Conservation (phyloP, 306 rosid species). For the Dryas drummondii region DNA sequence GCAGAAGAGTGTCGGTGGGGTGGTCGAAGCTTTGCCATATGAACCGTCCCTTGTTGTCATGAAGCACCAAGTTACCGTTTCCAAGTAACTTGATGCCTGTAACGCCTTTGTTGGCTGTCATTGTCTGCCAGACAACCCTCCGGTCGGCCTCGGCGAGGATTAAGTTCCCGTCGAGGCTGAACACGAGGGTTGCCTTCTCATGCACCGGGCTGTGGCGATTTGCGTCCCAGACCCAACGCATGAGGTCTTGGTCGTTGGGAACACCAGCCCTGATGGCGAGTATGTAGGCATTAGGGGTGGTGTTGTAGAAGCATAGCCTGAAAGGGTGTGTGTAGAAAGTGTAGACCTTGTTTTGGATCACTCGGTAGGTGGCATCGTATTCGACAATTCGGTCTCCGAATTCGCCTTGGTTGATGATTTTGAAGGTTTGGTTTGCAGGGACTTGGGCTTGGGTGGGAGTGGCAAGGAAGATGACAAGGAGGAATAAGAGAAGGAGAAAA, state of each 20-base stretch:
- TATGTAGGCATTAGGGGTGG: slow-evolving; percentile 32
- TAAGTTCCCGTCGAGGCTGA: slow-evolving; percentile 30
- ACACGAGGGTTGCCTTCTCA: slow-evolving; percentile 35
- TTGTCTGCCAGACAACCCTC: slow-evolving; percentile 36
- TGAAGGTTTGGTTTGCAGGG: slow-evolving; percentile 30
- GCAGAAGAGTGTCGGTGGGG: slow-evolving; percentile 31
- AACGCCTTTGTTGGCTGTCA: slow-evolving; percentile 39
- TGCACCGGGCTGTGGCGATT: slow-evolving; percentile 32
- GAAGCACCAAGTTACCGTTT: slow-evolving; percentile 35
- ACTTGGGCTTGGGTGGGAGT: slow-evolving; percentile 28
- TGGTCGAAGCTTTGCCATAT: slow-evolving; percentile 43
- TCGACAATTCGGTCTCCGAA: slow-evolving; percentile 26
- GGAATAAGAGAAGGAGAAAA: slow-evolving; percentile 4
- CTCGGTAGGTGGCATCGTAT: slow-evolving; percentile 29
- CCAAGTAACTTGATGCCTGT: slow-evolving; percentile 23
- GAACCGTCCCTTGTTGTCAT: slow-evolving; percentile 22
- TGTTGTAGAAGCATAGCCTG: slow-evolving; percentile 42
- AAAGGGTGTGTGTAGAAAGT: slow-evolving; percentile 22
- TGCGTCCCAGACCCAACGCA: slow-evolving; percentile 46
- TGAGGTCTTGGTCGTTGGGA: slow-evolving; percentile 17
- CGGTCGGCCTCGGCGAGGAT: slow-evolving; percentile 28
- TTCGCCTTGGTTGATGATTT: slow-evolving; percentile 30
- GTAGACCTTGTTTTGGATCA: slow-evolving; percentile 3
- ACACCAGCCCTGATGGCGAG: slow-evolving; percentile 32
- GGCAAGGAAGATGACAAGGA: slow-evolving; percentile 5